A percentile compares a stretch with the other conserved stretches of the same genome.
phyloP scores from a whole-genome alignment of 139 green algal genomes.

The Chlamydomonas applanata region DNA sequence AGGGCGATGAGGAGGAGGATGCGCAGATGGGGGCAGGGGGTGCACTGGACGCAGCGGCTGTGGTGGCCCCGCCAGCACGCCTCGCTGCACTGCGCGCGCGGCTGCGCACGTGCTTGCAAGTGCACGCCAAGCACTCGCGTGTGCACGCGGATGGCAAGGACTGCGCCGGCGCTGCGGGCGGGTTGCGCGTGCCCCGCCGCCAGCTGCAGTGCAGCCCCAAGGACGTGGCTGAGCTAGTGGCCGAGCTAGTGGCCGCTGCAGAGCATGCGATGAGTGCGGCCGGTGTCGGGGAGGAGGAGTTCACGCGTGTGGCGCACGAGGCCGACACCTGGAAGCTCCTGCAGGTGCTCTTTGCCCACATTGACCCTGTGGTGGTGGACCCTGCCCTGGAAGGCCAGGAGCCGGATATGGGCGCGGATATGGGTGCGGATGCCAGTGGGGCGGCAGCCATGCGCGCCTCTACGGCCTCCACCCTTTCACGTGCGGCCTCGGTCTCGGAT shows the following conservation, averaged over 20 bases:
- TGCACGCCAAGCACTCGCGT: conserved; percentile 29
- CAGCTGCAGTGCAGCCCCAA: conserved; percentile 31
- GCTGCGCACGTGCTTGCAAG: conserved; percentile 28
- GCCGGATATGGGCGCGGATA: neutral
- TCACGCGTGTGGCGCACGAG: conserved; percentile 43
- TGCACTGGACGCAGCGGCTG: neutral
- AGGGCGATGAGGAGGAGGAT: conserved; percentile 4
- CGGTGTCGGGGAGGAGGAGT: neutral
- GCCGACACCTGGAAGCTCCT: conserved; percentile 70
- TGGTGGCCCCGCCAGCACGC: conserved; percentile 9
- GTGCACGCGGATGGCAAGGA: neutral
- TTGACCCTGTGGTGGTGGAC: conserved; percentile 20
- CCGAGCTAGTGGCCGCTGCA: neutral
- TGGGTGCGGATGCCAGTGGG: no score
- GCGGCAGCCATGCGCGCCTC: no score
- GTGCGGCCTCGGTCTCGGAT: no score
- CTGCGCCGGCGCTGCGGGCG: conserved; percentile 4
- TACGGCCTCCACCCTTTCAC: no score
- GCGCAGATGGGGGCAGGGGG: neutral
- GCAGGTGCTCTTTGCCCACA: conserved; percentile 44
- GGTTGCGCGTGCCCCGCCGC: conserved; percentile 24
- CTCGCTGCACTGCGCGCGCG: conserved; percentile 26
- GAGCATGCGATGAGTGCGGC: neutral
- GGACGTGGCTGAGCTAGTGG: conserved; percentile 17
- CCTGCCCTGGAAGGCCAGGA: neutral